phyloP scores from a whole-genome alignment of 2,329 filamentous ascomycete species.

The Apiospora hydei region DNA sequence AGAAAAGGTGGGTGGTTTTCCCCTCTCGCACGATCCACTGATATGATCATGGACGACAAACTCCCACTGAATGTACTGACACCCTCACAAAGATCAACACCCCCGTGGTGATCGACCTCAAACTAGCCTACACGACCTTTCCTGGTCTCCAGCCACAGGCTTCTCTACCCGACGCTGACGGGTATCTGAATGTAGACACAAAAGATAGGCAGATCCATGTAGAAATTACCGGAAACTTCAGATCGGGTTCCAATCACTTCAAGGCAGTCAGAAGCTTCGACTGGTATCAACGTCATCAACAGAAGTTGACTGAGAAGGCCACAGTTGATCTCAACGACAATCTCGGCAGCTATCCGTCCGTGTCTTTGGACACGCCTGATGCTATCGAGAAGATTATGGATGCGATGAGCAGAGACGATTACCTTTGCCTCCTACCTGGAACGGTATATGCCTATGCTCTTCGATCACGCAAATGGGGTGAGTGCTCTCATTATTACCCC shows the following conservation, averaged over 20 bases:
- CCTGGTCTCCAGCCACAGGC: background rate
- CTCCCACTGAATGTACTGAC: constrained; percentile 24
- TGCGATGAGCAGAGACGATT: constrained; percentile 30
- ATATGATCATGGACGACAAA: background rate
- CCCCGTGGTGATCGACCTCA: constrained; percentile 41
- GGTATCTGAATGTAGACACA: background rate
- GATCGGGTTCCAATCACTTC: too few relatives aligned
- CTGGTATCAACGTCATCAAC: background rate
- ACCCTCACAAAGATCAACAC: constrained; percentile 36
- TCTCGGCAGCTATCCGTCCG: background rate
- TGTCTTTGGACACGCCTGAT: background rate
- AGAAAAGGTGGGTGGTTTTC: background rate
- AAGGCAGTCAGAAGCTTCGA: background rate
- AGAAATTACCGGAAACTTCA: too few relatives aligned
- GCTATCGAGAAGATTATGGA: constrained; percentile 25
- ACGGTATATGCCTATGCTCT: constrained; percentile 37
- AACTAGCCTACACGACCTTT: constrained; percentile 35
- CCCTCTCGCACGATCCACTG: too few relatives aligned
- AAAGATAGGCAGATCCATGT: background rate
- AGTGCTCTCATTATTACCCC: constrained; percentile 12
- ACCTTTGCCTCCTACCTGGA: constrained; percentile 35
- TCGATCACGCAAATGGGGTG: constrained; percentile 40
- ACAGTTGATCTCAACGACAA: constrained; percentile 7
- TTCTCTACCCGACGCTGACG: background rate
- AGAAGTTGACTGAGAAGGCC: background rate